phyloP scores from a whole-genome alignment of 2,329 filamentous ascomycete genomes.

The Colletotrichum sp. region DNA sequence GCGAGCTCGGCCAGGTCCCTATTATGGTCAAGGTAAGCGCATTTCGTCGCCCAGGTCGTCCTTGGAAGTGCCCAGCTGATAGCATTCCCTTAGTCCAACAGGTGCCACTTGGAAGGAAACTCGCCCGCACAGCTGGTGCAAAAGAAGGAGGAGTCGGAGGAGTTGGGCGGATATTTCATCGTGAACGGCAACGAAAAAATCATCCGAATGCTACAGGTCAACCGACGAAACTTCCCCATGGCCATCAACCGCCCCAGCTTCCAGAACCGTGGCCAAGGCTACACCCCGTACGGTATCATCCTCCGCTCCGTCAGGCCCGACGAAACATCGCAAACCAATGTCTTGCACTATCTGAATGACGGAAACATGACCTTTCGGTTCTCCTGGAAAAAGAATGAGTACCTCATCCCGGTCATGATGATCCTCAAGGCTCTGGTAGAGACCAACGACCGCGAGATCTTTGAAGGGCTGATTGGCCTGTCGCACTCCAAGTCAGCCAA shows the following conservation, averaged over 20 bases:
- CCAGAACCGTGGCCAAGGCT: slow-evolving; percentile 82
- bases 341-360: slow-evolving; percentile 93
- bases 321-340: slow-evolving; percentile 97
- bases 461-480: slow-evolving; percentile 86
- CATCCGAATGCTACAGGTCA: slow-evolving; percentile 88
- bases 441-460: slow-evolving; percentile 96
- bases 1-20: slow-evolving; percentile 87
- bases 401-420: slow-evolving; percentile 96
- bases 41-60: background rate
- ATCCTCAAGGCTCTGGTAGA: slow-evolving; percentile 93
- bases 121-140: slow-evolving; percentile 83
- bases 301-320: slow-evolving; percentile 94
- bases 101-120: slow-evolving; percentile 87
- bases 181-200: slow-evolving; percentile 98
- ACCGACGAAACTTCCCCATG: slow-evolving; percentile 92
- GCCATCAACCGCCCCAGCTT: slow-evolving; percentile 93
- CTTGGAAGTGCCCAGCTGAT: slow-evolving; percentile 26
- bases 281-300: slow-evolving; percentile 89
- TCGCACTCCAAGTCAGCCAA: slow-evolving; percentile 77
- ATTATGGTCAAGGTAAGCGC: slow-evolving; percentile 85
- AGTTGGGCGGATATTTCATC: slow-evolving; percentile 95
- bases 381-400: slow-evolving; percentile 97
- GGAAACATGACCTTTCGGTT: slow-evolving; percentile 97
- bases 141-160: slow-evolving; percentile 93
- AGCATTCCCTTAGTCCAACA: slow-evolving; percentile 69